phyloP scores from a whole-genome alignment of 2,329 filamentous ascomycete genomes.

The Aspergillus amoenus region DNA sequence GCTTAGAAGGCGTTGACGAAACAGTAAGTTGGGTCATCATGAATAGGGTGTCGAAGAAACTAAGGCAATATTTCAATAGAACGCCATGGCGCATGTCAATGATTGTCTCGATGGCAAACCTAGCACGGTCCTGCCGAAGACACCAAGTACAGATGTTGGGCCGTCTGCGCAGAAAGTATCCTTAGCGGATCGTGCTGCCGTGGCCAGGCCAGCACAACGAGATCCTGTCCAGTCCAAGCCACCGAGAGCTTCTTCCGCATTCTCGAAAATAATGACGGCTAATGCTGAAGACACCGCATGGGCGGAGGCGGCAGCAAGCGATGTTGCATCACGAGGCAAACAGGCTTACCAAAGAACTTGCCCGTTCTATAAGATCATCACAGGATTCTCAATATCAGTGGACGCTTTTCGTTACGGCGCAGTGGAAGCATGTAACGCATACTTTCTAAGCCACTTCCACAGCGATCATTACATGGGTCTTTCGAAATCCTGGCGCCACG shows the following conservation, averaged over 20 bases:
- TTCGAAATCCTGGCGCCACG: conserved; percentile 83
- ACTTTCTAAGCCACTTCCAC: conserved; percentile 97
- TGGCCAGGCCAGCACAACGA: conserved; percentile 75
- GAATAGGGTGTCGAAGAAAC: background rate
- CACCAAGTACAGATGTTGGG: conserved; percentile 12
- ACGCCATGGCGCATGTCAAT: conserved; percentile 80
- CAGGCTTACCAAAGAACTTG: conserved; percentile 87
- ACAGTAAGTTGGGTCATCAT: conserved; percentile 26
- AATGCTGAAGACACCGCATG: conserved; percentile 90
- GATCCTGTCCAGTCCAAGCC: conserved; percentile 67
- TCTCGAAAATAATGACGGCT: conserved; percentile 87
- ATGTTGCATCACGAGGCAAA: conserved; percentile 75
- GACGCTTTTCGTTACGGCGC: conserved; percentile 96
- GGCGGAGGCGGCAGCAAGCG: conserved; percentile 79
- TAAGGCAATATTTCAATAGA: conserved; percentile 51
- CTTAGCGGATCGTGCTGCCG: conserved; percentile 65
- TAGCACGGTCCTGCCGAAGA: conserved; percentile 51
- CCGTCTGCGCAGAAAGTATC: conserved; percentile 38
- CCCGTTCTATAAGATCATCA: conserved; percentile 98
- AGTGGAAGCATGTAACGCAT: conserved; percentile 86
- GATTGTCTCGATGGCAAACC: conserved; percentile 83
- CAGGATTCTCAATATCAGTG: conserved; percentile 87
- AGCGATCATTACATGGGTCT: conserved; percentile 96
- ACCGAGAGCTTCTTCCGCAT: conserved; percentile 64
- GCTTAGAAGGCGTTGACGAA: conserved; percentile 58